phyloP scores from a whole-genome alignment of 2,329 filamentous ascomycete species.

The Sclerotiophoma versabilis region DNA sequence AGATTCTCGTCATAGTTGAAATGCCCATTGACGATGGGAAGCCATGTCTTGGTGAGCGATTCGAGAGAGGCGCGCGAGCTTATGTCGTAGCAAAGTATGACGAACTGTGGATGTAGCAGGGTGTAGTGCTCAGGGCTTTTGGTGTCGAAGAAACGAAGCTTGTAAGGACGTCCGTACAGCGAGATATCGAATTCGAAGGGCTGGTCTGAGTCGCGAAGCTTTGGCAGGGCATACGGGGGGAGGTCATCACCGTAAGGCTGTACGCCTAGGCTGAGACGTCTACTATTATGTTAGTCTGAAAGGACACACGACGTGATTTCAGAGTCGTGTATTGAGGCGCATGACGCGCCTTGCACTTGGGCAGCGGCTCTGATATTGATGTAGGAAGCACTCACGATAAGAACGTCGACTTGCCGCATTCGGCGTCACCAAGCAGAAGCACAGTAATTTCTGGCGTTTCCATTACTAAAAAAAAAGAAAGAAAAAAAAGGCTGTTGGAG shows the following conservation, averaged over 20 bases:
- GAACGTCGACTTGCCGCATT: slow-evolving; percentile 69
- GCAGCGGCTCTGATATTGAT: background rate
- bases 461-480: slow-evolving; percentile 20
- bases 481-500: slow-evolving; percentile 1
- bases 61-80: slow-evolving; percentile 59
- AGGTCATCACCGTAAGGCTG: slow-evolving; percentile 35
- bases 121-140: slow-evolving; percentile 65
- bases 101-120: slow-evolving; percentile 60
- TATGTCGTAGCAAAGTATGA: slow-evolving; percentile 67
- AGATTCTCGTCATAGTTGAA: slow-evolving; percentile 61
- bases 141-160: slow-evolving; percentile 64
- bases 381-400: slow-evolving; percentile 60
- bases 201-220: slow-evolving; percentile 63
- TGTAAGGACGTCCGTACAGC: slow-evolving; percentile 63
- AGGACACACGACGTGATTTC: no score
- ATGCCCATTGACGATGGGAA: slow-evolving; percentile 55
- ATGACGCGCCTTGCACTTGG: background rate
- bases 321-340: background rate
- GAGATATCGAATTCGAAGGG: slow-evolving; percentile 66
- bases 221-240: slow-evolving; percentile 49
- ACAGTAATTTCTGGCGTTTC: slow-evolving; percentile 54
- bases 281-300: slow-evolving; percentile 3
- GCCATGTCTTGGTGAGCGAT: slow-evolving; percentile 56
- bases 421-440: slow-evolving; percentile 65
- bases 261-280: slow-evolving; percentile 44